Evolutionary conservation across 352 stramenopile species (phyloP).

Genomic region (Pythium sp.): DNA sequence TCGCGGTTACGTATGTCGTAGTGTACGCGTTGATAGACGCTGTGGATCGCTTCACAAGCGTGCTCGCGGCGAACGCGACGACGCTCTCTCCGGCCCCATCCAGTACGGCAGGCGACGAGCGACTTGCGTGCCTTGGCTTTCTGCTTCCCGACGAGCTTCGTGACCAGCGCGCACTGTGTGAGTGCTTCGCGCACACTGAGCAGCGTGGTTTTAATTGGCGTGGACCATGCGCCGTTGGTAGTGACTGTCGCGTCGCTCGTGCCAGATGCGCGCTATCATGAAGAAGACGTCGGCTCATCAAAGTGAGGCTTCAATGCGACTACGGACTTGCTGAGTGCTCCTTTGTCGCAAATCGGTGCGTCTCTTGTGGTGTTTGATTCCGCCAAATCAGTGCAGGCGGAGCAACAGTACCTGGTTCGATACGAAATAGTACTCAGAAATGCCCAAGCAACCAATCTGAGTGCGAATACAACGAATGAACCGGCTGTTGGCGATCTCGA

Average conservation of each 20-base stretch:
- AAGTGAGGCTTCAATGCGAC: not conserved
- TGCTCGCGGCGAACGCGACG: too few relatives aligned
- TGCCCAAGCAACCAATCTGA: not conserved
- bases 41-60: too few relatives aligned
- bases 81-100: too few relatives aligned
- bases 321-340: not conserved
- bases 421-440: too few relatives aligned
- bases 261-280: not conserved
- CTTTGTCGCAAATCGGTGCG: not conserved
- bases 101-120: too few relatives aligned
- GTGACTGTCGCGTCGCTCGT: not conserved
- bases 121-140: not conserved
- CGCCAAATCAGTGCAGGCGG: not conserved
- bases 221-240: not conserved
- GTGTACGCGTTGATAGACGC: too few relatives aligned
- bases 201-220: constrained; percentile 1
- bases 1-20: too few relatives aligned
- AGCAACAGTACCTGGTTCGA: not conserved
- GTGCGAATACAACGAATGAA: not conserved
- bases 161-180: not conserved
- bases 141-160: not conserved
- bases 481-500: not conserved
- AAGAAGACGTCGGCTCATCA: not conserved
- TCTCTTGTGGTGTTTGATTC: not conserved
- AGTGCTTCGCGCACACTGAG: not conserved